Conservation (phyloP, 2,329 filamentous ascomycete genomes). For the Aspergillus novoparasiticus region DNA sequence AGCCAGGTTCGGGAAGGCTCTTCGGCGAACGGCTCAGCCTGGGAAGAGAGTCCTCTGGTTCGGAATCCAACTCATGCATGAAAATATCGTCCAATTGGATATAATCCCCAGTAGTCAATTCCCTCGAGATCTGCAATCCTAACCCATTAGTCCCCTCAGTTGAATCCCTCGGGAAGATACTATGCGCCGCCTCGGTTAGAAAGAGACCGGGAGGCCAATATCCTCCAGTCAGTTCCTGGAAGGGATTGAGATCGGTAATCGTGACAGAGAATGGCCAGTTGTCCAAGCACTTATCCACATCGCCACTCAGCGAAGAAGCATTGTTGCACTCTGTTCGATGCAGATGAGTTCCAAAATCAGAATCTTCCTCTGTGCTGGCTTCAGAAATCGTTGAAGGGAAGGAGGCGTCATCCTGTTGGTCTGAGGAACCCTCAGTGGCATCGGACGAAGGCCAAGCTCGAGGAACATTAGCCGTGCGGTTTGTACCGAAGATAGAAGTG, state of each 20-base stretch:
- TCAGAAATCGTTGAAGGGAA: constrained; percentile 29
- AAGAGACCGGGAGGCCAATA: background rate
- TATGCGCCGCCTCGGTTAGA: background rate
- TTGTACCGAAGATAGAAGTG: constrained; percentile 6
- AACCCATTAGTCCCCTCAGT: background rate
- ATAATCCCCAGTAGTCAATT: background rate
- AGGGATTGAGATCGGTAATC: constrained; percentile 6
- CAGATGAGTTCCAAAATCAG: constrained; percentile 30
- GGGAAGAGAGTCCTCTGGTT: background rate
- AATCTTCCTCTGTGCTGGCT: constrained; percentile 32
- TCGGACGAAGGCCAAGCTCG: constrained; percentile 19
- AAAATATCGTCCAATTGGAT: background rate
- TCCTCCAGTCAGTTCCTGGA: background rate
- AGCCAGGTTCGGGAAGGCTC: background rate
- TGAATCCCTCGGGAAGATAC: background rate
- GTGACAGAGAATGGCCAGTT: constrained; percentile 10
- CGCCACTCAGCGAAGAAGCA: constrained; percentile 11
- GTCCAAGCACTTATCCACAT: constrained; percentile 10
- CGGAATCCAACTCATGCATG: background rate
- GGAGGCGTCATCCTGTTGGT: constrained; percentile 7
- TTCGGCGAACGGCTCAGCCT: background rate
- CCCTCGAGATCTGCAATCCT: background rate
- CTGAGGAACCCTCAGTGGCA: constrained; percentile 16
- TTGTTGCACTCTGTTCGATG: constrained; percentile 27
- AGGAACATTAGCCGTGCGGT: constrained; percentile 2